These are phyloP conservation scores for Pyrenophora teres DNA, from an alignment of 2,329 filamentous ascomycete species.

Conservation along the genomic window DNA sequence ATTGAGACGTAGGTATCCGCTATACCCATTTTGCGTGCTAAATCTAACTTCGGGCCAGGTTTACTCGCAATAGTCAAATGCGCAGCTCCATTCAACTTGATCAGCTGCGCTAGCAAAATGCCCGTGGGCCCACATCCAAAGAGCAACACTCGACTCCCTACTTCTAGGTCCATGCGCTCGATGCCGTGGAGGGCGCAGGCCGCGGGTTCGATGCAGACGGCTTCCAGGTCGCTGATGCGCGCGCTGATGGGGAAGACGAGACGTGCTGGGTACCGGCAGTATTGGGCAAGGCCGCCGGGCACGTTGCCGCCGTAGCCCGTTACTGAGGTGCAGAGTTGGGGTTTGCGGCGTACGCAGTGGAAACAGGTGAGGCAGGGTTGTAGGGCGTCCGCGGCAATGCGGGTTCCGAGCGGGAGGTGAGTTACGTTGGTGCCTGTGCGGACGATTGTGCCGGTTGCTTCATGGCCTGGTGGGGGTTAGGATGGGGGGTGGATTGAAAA, in stretches of 20 bases:
- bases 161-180: conserved; percentile 69
- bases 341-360: conserved; percentile 72
- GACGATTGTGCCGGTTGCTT: conserved; percentile 69
- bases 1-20: conserved; percentile 56
- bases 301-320: conserved; percentile 69
- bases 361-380: conserved; percentile 74
- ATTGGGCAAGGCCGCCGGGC: conserved; percentile 75
- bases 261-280: conserved; percentile 61
- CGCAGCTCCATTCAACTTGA: conserved; percentile 69
- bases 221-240: conserved; percentile 66
- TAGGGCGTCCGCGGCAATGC: conserved; percentile 65
- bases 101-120: conserved; percentile 65
- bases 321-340: conserved; percentile 66
- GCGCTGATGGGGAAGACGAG: conserved; percentile 70
- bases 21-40: conserved; percentile 59
- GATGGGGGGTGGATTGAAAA: no score
- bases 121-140: conserved; percentile 71
- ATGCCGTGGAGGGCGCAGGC: conserved; percentile 73
- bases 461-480: conserved; percentile 56
- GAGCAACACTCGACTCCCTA: conserved; percentile 68
- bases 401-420: conserved; percentile 65
- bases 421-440: conserved; percentile 63
- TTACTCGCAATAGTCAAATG: conserved; percentile 71
- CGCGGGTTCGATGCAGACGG: conserved; percentile 71
- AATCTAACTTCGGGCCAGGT: conserved; percentile 70